A percentile compares a stretch with the other conserved stretches of the same genome.
Evolutionary conservation across 495 filamentous ascomycete genomes (phyloP).

Genomic region (Terfezia boudieri): DNA sequence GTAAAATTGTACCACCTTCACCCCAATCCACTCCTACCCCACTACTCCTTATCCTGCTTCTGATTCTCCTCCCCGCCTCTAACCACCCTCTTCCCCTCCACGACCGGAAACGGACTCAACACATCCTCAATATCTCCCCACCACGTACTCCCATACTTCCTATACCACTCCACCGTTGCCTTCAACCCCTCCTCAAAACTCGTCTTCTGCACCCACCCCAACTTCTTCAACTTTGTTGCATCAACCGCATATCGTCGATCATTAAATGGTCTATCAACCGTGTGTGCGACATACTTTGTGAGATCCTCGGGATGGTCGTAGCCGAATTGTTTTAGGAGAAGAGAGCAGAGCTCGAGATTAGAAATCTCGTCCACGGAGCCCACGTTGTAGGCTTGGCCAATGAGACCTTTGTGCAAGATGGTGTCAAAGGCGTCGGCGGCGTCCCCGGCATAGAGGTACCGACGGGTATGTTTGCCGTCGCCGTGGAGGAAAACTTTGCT

Average conservation of each 20-base stretch:
- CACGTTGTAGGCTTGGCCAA: slow-evolving; percentile 53
- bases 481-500: slow-evolving; percentile 45
- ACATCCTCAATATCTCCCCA: slow-evolving; percentile 52
- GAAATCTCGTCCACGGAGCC: slow-evolving; percentile 44
- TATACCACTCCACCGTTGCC: slow-evolving; percentile 51
- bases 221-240: slow-evolving; percentile 35
- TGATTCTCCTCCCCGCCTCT: neutral
- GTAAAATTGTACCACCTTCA: too few relatives aligned
- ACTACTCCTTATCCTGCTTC: slow-evolving; percentile 2
- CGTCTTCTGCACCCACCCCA: slow-evolving; percentile 47
- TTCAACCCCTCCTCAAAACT: slow-evolving; percentile 37
- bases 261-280: slow-evolving; percentile 49
- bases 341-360: slow-evolving; percentile 34
- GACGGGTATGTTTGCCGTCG: slow-evolving; percentile 39
- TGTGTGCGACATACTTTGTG: slow-evolving; percentile 37
- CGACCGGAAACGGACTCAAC: slow-evolving; percentile 32
- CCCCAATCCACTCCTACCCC: too few relatives aligned
- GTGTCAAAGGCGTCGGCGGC: slow-evolving; percentile 59
- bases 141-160: slow-evolving; percentile 36
- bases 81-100: slow-evolving; percentile 28
- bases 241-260: slow-evolving; percentile 49
- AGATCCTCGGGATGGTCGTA: slow-evolving; percentile 24
- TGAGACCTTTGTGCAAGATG: slow-evolving; percentile 43
- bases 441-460: slow-evolving; percentile 50
- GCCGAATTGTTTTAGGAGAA: slow-evolving; percentile 32